Base-by-base conservation (phyloP, 176 grass and related monocot genomes). In the Ensete ventricosum region DNA sequence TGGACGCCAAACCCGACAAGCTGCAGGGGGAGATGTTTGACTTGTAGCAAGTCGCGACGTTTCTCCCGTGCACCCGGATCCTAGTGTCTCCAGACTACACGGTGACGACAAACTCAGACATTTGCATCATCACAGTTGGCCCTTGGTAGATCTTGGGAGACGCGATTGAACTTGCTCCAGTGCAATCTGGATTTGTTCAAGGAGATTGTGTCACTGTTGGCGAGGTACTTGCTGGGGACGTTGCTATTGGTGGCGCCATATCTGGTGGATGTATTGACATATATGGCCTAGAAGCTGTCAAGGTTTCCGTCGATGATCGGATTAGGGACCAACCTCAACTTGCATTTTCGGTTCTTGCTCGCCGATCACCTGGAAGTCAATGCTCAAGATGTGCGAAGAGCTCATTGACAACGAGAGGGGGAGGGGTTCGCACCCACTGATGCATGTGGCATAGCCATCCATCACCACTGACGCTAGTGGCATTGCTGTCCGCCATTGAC, bases 21-120 rank as follows among this genome's bases (percentile, higher is more conserved):
- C 79, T 89, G 34, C 89, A 84, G 3, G 92, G 92, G 0, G 92
- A 96, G 89, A 89, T 87, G 92, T 82, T 96, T 1, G 92, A 96
- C 77, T 89, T 96, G 48, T 89, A 96, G 79, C 92, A 96, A 67
- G 84, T 84, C 12, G 89, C 89, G 92, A 86, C 14, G 24, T 91
- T 91, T 84, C 79, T 96, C 1, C 89, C 89, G 0, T 86, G 89
- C 26, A 83, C 82, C 14, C 82, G 84, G 64, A 84, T 96, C 1
- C 64, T 74, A 0, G 87, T 84, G 19, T 79, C 68, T 52, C 82
- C 81, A 0, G 89, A 87, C 75, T 12, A 83, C 9, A 16, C 70
- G 0, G 71, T 91, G 1, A 91, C 89, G 27, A 1, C 0, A 0
- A 68, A 77, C 1, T 91, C 86, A 0, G 86, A 96, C 80, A 76